Conservation (phyloP, 2,329 filamentous ascomycete species). For the Fusarium continuum region DNA sequence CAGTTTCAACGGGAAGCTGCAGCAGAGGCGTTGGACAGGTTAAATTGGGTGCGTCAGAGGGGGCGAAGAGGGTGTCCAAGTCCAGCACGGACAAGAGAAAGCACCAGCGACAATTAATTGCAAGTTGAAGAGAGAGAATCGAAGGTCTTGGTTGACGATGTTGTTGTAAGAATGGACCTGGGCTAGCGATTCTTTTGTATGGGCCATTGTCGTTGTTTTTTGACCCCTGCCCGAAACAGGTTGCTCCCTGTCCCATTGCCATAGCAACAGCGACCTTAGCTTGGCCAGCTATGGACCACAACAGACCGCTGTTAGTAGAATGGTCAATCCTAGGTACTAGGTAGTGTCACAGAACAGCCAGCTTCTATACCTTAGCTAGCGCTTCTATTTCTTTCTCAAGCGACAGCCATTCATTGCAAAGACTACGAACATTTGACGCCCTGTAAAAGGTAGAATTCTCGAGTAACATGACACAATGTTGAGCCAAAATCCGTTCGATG, state of each 20-base stretch:
- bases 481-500: too few species aligned
- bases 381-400: background rate
- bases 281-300: slow-evolving; percentile 3
- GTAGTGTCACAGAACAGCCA: background rate
- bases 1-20: slow-evolving; percentile 25
- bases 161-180: slow-evolving; percentile 24
- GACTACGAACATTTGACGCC: too few species aligned
- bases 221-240: slow-evolving; percentile 41
- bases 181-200: slow-evolving; percentile 29
- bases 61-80: slow-evolving; percentile 10
- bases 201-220: slow-evolving; percentile 24
- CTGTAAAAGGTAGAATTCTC: too few species aligned
- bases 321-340: too few species aligned
- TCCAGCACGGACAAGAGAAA: slow-evolving; percentile 32
- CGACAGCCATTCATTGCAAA: background rate
- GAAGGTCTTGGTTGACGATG: slow-evolving; percentile 37
- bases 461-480: too few species aligned
- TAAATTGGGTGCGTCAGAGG: slow-evolving; percentile 14
- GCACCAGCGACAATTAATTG: slow-evolving; percentile 31
- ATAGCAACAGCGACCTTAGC: slow-evolving; percentile 26
- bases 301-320: slow-evolving; percentile 29
- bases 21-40: slow-evolving; percentile 17
- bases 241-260: slow-evolving; percentile 21
- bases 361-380: too few species aligned
- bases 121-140: slow-evolving; percentile 31